Evolutionary conservation across 2,329 filamentous ascomycete genomes (phyloP), one percentile per base, ranked within the genome.

Genomic region (Alternaria arbusti): DNA sequence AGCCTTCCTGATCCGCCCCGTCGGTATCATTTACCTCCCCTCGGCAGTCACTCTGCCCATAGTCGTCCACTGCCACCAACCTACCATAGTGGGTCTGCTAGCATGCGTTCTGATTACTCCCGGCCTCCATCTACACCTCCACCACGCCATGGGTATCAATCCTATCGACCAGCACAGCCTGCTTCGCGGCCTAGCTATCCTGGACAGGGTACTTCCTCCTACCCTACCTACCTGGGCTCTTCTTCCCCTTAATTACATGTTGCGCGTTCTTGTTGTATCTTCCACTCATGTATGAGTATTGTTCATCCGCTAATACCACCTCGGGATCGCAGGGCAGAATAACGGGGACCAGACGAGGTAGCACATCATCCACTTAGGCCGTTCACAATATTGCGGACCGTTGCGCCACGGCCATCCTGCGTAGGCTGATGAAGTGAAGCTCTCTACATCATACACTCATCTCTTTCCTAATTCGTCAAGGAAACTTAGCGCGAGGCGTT

Each of bases 1-100:
- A 78, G 73, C 70, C 67, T 77, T 51, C 73, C 75, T 54, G 77
- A 80, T 54, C 68, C 69, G 59, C 66, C 71, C 11, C 72, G 66
- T 64, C 75, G 71, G 25, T 77, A 74, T 66, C 73, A 74, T 43
- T 58, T 73, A n/a, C 73, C 74, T 67, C 61, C 67, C 17, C 65
- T 63, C 47, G 63, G 68, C 13, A 55, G 20, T 11, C 64, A 63
- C 32, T 54, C 60, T 54, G 40, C 61, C 17, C 66, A 74, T 44
- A 66, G 64, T 55, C 74, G 68, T 54, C 65, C 73, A 45, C 58
- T 60, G 55, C 58, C 66, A 54, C 68, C 63, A 9, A 26, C 54
- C 17, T 63, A 67, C 56, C 69, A 68, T 49, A 64, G 49, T 54
- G 58, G 64, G 46, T 54, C 68, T 49, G 64, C 68, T 11, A 57